Conservation (phyloP, 1,284 basidiomycete genomes). For the Erythrobasidium hasegawianum region DNA sequence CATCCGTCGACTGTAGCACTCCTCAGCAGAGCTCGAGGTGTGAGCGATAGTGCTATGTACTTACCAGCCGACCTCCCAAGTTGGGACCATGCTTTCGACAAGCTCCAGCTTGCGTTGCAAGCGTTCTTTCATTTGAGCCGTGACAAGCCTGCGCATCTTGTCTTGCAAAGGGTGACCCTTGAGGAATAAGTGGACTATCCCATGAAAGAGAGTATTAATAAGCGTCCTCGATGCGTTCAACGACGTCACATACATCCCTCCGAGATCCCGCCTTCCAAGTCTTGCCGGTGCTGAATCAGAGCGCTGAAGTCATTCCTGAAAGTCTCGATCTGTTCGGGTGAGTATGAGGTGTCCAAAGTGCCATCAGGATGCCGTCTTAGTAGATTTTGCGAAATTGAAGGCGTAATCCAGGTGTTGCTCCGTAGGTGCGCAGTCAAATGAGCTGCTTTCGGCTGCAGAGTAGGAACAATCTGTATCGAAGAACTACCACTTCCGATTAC, state of each 20-base stretch:
- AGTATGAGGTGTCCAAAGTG: slow-evolving; percentile 11
- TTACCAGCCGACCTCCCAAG: slow-evolving; percentile 29
- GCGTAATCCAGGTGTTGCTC: slow-evolving; percentile 43
- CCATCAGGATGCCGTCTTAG: slow-evolving; percentile 13
- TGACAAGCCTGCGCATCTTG: slow-evolving; percentile 12
- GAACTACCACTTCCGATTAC: slow-evolving; percentile 64
- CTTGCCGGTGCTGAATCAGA: slow-evolving; percentile 19
- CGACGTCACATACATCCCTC: slow-evolving; percentile 23
- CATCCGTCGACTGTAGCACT: not conserved
- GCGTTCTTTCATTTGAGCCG: slow-evolving; percentile 14
- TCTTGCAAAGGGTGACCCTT: slow-evolving; percentile 14
- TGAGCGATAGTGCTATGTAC: not conserved
- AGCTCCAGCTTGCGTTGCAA: slow-evolving; percentile 13
- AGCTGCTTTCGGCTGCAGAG: slow-evolving; percentile 40
- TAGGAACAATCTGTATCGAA: slow-evolving; percentile 54
- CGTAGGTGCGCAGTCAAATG: slow-evolving; percentile 41
- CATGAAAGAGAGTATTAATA: not conserved
- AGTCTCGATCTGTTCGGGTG: slow-evolving; percentile 10
- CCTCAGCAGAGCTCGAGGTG: not conserved
- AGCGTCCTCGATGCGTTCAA: too few relatives aligned
- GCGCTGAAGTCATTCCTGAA: slow-evolving; percentile 6
- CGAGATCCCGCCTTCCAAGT: slow-evolving; percentile 17
- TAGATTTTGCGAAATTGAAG: slow-evolving; percentile 16
- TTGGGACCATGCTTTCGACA: slow-evolving; percentile 25
- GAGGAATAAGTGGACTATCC: slow-evolving; percentile 7